phyloP scores from a whole-genome alignment of 2,329 filamentous ascomycete species.

The Colletotrichum trifolii region DNA sequence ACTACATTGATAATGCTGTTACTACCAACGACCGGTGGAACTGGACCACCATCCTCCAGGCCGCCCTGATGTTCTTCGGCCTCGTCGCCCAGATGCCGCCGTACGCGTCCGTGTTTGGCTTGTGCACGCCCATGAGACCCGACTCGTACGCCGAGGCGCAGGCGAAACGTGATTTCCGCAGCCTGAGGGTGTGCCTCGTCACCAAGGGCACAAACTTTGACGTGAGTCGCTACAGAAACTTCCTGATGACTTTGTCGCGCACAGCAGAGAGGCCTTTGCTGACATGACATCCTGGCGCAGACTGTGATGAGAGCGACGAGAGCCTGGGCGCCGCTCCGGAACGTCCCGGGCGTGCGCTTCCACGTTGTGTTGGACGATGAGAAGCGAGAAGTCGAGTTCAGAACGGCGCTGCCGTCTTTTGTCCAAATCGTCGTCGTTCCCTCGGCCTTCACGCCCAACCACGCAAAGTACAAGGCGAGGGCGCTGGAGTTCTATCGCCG shows the following conservation, averaged over 20 bases:
- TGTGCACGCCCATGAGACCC: conserved; percentile 10
- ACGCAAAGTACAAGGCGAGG: conserved; percentile 16
- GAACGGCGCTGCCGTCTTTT: background rate
- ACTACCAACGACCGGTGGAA: conserved; percentile 2
- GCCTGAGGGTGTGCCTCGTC: conserved; percentile 10
- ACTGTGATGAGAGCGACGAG: conserved; percentile 11
- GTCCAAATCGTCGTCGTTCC: conserved; percentile 9
- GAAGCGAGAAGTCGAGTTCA: background rate
- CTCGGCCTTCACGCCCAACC: background rate
- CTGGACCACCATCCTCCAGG: conserved; percentile 7
- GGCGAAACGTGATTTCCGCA: conserved; percentile 16
- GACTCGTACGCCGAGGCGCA: background rate
- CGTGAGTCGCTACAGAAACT: background rate
- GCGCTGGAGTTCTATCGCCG: conserved; percentile 15
- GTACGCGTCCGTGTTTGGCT: background rate
- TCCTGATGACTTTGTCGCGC: too few relatives aligned
- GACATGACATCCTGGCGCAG: background rate
- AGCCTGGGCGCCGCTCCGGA: conserved; percentile 5
- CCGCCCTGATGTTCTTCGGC: background rate
- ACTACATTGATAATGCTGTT: conserved; percentile 1
- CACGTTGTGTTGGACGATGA: conserved; percentile 7
- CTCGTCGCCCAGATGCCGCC: conserved; percentile 8
- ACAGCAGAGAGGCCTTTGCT: too few relatives aligned
- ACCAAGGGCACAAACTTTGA: conserved; percentile 20
- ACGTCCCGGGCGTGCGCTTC: conserved; percentile 7